Base-by-base conservation (phyloP, 768 basidiomycete genomes). In the Rhizopogon roseolus region DNA sequence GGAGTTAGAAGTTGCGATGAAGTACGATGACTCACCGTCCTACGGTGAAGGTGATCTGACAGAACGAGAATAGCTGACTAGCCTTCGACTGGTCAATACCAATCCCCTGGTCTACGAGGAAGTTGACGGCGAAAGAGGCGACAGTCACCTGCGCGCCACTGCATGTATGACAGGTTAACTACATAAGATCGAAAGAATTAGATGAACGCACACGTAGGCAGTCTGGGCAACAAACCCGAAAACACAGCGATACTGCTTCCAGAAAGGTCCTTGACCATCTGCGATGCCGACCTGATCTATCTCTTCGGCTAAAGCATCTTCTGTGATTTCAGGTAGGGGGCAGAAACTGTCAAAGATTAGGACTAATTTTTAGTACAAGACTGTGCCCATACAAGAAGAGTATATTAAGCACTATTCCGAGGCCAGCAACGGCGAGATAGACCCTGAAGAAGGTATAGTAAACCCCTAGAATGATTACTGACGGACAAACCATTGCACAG, bases 181-280 rank as follows among this genome's bases (percentile, higher is more conserved):
- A 16, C 9, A 48, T 34, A 36, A 9, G 45, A 7, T 34, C 13
- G 45, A 46, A 42, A 19, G 14, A 34, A 39, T 28, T 6, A 25
- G 11, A 41, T 14, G 5, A 28, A 69, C 81, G 49, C 69, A 85
- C 78, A 80, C 75, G 60, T 86, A 86, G 40, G 76, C 70, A 41
- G 82, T 89, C 65, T 90, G 88, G 17, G 85, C 85, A 52, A 88
- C 77, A 60, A 80, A 87, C 29, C 88, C 88, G 62, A 87, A 83
- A 48, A 89, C 73, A 56, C 85, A 85, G 52, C 81, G 79, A 59
- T 80, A 84, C 59, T 90, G 87, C 67, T 76, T 84, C 73, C 76
- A 78, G 69, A 90, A 88, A 3, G 88, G 71, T 50, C 81, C 78
- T 17, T 71, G 66, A 38, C 77, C 74, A 6, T 64, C 64, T 22